Conservation (phyloP, 805 yeast genomes). For the Ogataea populi-albae region DNA sequence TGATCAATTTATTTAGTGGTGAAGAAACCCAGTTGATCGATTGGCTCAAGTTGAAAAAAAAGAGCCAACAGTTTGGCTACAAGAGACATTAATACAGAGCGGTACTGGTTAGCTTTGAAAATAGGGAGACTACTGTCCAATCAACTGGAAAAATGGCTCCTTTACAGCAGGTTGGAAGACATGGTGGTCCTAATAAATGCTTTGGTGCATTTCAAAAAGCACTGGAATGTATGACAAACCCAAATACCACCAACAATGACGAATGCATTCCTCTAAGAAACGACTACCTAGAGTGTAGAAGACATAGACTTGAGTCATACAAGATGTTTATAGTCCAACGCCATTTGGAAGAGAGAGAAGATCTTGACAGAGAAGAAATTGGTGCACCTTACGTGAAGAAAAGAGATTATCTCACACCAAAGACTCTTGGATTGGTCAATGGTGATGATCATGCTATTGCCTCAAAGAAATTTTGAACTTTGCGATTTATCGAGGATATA, state of each 20-base stretch:
- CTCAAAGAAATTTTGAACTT: constrained; percentile 21
- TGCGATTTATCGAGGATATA: no score
- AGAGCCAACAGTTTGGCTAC: no score
- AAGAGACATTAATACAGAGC: no score
- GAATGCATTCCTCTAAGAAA: constrained; percentile 33
- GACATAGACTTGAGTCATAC: constrained; percentile 36
- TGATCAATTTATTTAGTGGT: no score
- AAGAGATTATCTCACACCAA: constrained; percentile 38
- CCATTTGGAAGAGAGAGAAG: constrained; percentile 30
- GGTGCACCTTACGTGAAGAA: constrained; percentile 40
- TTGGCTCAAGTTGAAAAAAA: no score
- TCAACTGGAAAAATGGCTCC: constrained; percentile 28
- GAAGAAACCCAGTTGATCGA: no score
- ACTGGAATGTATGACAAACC: constrained; percentile 37
- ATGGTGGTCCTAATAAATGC: constrained; percentile 39
- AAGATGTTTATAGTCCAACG: constrained; percentile 34
- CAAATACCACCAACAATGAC: constrained; percentile 27
- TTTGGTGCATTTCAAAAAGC: constrained; percentile 38
- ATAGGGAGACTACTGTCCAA: no score
- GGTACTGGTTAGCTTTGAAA: no score
- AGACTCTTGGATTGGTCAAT: constrained; percentile 36
- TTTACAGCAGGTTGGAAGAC: constrained; percentile 33
- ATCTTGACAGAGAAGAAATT: constrained; percentile 27
- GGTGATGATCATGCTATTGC: constrained; percentile 35
- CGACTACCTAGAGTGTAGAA: constrained; percentile 38